Evolutionary conservation across 192 early-diverging fungal genomes (phyloP).

Genomic region (Entomortierella beljakovae): DNA sequence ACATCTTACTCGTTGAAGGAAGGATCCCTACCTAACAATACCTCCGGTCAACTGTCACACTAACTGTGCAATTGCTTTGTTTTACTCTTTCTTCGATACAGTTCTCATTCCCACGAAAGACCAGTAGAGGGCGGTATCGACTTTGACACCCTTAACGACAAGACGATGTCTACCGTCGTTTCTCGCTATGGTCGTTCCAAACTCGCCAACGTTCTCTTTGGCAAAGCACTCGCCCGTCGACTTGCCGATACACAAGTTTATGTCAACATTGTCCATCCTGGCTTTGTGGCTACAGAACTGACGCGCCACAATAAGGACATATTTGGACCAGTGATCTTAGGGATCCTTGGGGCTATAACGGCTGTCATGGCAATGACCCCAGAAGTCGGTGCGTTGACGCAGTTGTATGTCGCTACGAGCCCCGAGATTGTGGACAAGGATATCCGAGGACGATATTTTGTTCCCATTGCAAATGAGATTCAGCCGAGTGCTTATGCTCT

Average conservation of each 20-base stretch:
- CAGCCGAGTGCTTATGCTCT: conserved; percentile 16
- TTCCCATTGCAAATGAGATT: conserved; percentile 25
- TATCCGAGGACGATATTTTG: conserved; percentile 33
- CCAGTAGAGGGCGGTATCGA: conserved; percentile 26
- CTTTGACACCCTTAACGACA: conserved; percentile 55
- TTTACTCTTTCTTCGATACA: too few relatives aligned
- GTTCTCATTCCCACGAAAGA: conserved; percentile 15
- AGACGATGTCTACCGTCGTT: conserved; percentile 7
- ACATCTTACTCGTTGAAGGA: too few relatives aligned
- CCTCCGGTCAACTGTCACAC: too few relatives aligned
- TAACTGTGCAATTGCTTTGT: too few relatives aligned
- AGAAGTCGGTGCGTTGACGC: conserved; percentile 56
- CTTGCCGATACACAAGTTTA: conserved; percentile 34
- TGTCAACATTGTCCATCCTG: conserved; percentile 31
- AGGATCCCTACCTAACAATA: too few relatives aligned
- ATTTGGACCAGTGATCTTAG: too few relatives aligned
- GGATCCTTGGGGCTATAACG: background rate
- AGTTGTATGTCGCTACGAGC: conserved; percentile 62
- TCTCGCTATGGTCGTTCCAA: conserved; percentile 61
- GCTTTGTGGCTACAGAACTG: background rate
- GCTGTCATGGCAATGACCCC: conserved; percentile 4
- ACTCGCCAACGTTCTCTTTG: conserved; percentile 63
- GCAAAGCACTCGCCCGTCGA: conserved; percentile 53
- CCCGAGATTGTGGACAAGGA: conserved; percentile 61
- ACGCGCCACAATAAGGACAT: too few relatives aligned